Base-by-base conservation (phyloP, 768 basidiomycete species). In the Phaffia australis region DNA sequence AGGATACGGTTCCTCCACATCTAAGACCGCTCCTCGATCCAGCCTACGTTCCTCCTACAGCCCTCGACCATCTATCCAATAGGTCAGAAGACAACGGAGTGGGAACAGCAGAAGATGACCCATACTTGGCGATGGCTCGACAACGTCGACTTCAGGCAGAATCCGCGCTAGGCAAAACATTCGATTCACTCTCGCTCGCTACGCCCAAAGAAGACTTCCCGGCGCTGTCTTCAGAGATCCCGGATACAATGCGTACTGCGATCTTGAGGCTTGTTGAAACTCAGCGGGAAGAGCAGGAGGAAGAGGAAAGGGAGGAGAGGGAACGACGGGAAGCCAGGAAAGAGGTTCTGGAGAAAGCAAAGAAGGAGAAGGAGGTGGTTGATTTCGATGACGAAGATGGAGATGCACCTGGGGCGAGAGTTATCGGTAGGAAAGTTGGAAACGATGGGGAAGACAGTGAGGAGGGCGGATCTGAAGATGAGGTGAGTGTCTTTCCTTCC, bases 101-200 rank as follows among this genome's bases (percentile, higher is more conserved):
- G 6, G 21, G 35, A 27, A 1, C 42, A 25, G 80, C 82, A 30
- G 84, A 85, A n/a, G 85, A 84, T 19, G 64, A 57, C n/a, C 30
- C 52, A 35, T 49, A 58, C 14, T 25, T 59, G 18, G 58, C 50
- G 19, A 50, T 59, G 29, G 64, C 56, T 11, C 56, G 56, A 16
- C 56, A 50, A 9, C 56, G 57, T 21, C 57, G 35, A 7, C 50
- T 51, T 19, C 64, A 57, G 19, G 58, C 49, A 4, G 58, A 57
- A 50, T 25, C 29, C 16, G 57, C 57, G 11, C 50, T 59, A 1
- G 56, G 57, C 48, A 59, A 57, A 49, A 52, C 56, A 18, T 50
- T 30, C 49, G 42, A 35, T 9, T 58, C 58, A 25, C 23, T 65
- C 51, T 59, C 51, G 19, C 30, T 47, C 57, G 56, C 59, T 23